Evolutionary conservation across 345 rosid species (phyloP), one percentile per base, ranked within the genome.

Genomic region (Eucalyptus guilfoylei): DNA sequence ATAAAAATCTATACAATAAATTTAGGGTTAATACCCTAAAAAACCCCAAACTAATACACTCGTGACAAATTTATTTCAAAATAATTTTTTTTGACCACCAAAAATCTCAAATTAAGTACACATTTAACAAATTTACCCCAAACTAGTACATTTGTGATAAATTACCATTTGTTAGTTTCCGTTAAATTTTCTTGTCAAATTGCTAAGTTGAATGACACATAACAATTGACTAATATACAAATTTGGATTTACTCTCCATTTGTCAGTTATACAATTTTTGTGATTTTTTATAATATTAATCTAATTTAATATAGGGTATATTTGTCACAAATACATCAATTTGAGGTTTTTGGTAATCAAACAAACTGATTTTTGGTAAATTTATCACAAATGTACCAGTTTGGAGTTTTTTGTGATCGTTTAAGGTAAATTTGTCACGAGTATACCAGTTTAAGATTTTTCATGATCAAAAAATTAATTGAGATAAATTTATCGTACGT

Each of bases 21-120:
- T 19, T 52, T 52, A 52, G 1, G 10, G 1, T 52, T 19, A 52
- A 52, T 0, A 52, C 55, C 24, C 1, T 19, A 19, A 52, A 19
- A 19, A 52, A 4, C 2, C 55, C 0, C 24, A 52, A 52, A 19
- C 0, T 1, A 0, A 52, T 19, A 19, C 2, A 3, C 0, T 0
- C 24, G 11, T 19, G 0, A 52, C 0, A 52, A 52, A 52, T 52
- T 52, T 19, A 52, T 9, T 19, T 8, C 0, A 52, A 52, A 19
- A 4, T 52, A 8, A 52, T 52, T 52, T 52, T 52, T 52, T 52
- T 52, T 19, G 0, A 19, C 24, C 4, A 19, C 21, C 4, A 52
- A 52, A 52, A 52, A 19, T 4, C 5, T 0, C 0, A 52, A 52
- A 19, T 2, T 4, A 0, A 0, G 0, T 52, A 52, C 2, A 19